Evolutionary conservation across 371 early-diverging fungal genomes (phyloP), one percentile per base, ranked within the genome.

Genomic region (Dinochytrium kinnereticum): DNA sequence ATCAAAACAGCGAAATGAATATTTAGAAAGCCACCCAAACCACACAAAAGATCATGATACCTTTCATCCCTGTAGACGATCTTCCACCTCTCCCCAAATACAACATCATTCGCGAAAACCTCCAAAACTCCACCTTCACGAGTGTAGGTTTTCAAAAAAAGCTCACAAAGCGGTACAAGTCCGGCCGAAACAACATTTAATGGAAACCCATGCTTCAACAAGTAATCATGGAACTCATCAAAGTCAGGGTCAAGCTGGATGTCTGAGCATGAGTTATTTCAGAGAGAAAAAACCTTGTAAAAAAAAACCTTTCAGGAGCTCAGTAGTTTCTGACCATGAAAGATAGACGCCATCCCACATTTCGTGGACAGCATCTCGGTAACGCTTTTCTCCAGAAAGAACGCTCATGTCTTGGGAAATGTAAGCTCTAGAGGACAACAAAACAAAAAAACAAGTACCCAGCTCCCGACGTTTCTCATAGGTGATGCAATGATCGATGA

Each of bases 311-410:
- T 61, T 61, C 34, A 90, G 73, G 57, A 87, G 79, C n/a, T 84
- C 84, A 77, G 88, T 80, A 0, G 90, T 91, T 71, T 90, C 87
- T 1, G 88, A 87, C 85, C 86, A 89, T 33, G 83, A 77, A 21
- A 89, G 71, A 59, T 83, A 81, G n/a, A 91, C 91, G 34, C 82
- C 74, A 37, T 81, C 80, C 89, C 89, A 90, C 88, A 88, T 87
- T 69, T 82, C 84, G 36, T 82, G 28, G 66, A 51, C 68, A 15
- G 82, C 85, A 21, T 76, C 80, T 2, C 80, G 69, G 64, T 78
- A 83, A 5, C 68, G 44, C 24, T 34, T 51, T 5, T 24, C 59
- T n/a, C 83, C 83, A 49, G 77, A 68, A 10, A 85, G 74, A 15
- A 85, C 76, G 40, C 21, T 17, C 28, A 57, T 26, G 24, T 64